A percentile compares a stretch with the other conserved stretches of the same genome.
phyloP scores from a whole-genome alignment of 495 filamentous ascomycete genomes.

The Eremomyces bilateralis region DNA sequence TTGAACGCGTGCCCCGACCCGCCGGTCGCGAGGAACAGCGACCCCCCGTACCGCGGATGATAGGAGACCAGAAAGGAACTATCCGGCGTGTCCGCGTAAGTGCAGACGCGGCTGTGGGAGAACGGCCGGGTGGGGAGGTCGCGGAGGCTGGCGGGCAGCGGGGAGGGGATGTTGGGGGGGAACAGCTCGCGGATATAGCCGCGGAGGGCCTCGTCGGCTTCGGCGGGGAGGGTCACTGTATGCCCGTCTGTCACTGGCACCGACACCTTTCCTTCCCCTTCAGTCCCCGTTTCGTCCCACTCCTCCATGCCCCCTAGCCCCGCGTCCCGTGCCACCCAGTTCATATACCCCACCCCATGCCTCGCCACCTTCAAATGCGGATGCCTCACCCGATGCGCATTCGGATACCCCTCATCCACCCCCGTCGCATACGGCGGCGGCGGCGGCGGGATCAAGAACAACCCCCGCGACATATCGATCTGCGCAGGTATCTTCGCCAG shows the following conservation, averaged over 20 bases:
- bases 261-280: constrained; percentile 2
- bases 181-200: constrained; percentile 28
- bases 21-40: constrained; percentile 63
- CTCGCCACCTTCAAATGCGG: constrained; percentile 60
- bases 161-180: constrained; percentile 36
- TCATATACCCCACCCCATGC: constrained; percentile 65
- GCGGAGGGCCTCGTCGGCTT: constrained; percentile 35
- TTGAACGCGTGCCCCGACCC: constrained; percentile 79
- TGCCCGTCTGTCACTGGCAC: constrained; percentile 27
- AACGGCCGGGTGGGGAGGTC: constrained; percentile 42
- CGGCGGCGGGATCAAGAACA: constrained; percentile 63
- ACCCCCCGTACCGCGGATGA: constrained; percentile 36
- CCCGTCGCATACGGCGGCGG: background rate
- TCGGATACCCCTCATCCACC: too few species aligned
- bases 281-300: constrained; percentile 3
- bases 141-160: constrained; percentile 40
- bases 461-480: constrained; percentile 56
- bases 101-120: constrained; percentile 52
- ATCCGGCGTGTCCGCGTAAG: constrained; percentile 56
- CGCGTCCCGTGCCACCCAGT: constrained; percentile 30
- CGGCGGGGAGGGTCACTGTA: constrained; percentile 29
- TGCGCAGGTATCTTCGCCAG: constrained; percentile 49
- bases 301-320: constrained; percentile 5
- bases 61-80: constrained; percentile 66
- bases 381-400: constrained; percentile 17